Conservation (phyloP, 202 grass and related monocot genomes). For the Setaria italica region DNA sequence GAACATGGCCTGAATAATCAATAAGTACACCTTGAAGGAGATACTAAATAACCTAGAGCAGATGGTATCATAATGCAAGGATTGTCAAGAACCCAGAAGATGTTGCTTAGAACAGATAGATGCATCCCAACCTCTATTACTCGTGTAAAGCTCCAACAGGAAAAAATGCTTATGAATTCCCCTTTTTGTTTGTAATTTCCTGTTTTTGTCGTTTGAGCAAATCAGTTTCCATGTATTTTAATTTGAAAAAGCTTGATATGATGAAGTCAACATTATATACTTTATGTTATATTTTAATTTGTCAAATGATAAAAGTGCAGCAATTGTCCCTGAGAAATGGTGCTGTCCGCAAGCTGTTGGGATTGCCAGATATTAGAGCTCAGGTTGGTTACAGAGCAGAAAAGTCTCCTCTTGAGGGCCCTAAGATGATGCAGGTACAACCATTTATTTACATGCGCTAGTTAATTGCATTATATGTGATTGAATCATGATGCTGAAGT, state of each 20-base stretch:
- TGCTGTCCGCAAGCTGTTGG: slow-evolving; percentile 53
- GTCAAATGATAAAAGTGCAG: slow-evolving; percentile 56
- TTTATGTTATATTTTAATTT: slow-evolving; percentile 41
- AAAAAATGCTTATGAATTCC: neutral
- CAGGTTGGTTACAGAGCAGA: slow-evolving; percentile 32
- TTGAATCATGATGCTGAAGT: neutral
- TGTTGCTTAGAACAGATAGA: slow-evolving; percentile 21
- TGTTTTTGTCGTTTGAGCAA: neutral
- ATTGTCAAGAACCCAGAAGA: neutral
- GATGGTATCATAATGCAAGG: slow-evolving; percentile 3
- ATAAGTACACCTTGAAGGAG: slow-evolving; percentile 17
- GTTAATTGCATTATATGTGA: slow-evolving; percentile 16
- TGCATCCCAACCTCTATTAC: slow-evolving; percentile 2
- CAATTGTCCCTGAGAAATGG: slow-evolving; percentile 75
- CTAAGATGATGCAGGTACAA: slow-evolving; percentile 51
- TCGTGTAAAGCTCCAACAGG: neutral
- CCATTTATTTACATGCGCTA: slow-evolving; percentile 12
- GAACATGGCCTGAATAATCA: neutral
- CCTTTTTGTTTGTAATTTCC: neutral
- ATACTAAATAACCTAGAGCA: neutral
- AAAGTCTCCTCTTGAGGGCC: slow-evolving; percentile 44
- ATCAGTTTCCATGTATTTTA: slow-evolving; percentile 27
- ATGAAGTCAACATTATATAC: slow-evolving; percentile 12
- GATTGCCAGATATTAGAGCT: slow-evolving; percentile 61
- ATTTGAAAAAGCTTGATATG: slow-evolving; percentile 25